Evolutionary conservation across 257 asterid genomes (phyloP).

Genomic region (Solanum bulbocastanum): DNA sequence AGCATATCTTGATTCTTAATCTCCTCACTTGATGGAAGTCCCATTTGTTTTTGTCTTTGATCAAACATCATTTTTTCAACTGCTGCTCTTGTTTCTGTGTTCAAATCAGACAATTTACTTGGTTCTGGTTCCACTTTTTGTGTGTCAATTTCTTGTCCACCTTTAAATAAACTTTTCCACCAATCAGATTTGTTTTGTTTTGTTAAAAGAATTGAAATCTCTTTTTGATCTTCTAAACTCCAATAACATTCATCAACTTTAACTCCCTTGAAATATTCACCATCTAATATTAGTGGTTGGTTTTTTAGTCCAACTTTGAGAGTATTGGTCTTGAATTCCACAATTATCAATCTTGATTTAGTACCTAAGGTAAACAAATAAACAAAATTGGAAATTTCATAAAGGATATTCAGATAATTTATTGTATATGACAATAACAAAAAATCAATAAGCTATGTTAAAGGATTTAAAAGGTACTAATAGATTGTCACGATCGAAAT

Average conservation of each 20-base stretch:
- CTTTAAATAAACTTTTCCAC: conserved; percentile 84
- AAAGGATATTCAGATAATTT: not conserved
- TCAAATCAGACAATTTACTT: conserved; percentile 61
- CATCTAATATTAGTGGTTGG: conserved; percentile 30
- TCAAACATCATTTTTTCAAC: conserved; percentile 88
- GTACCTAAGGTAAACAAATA: not conserved
- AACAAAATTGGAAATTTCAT: accelerated
- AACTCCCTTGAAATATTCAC: conserved; percentile 47
- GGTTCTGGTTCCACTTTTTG: conserved; percentile 76
- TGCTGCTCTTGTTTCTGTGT: conserved; percentile 68
- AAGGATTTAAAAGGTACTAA: not conserved
- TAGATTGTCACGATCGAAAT: not conserved
- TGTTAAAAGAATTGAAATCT: conserved; percentile 58
- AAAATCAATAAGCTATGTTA: not conserved
- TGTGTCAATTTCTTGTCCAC: conserved; percentile 72
- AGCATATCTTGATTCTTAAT: conserved; percentile 58
- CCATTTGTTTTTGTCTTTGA: conserved; percentile 69
- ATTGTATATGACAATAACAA: accelerated
- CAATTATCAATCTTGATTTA: conserved; percentile 23
- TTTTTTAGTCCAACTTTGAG: conserved; percentile 35
- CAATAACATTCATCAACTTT: conserved; percentile 75
- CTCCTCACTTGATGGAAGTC: conserved; percentile 65
- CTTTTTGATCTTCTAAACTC: conserved; percentile 86
- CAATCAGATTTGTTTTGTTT: conserved; percentile 75
- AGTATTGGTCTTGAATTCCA: conserved; percentile 22